A percentile compares a stretch with the other conserved stretches of the same genome.
phyloP scores from a whole-genome alignment of 1,284 basidiomycete genomes.

The Irpex lacteus region DNA sequence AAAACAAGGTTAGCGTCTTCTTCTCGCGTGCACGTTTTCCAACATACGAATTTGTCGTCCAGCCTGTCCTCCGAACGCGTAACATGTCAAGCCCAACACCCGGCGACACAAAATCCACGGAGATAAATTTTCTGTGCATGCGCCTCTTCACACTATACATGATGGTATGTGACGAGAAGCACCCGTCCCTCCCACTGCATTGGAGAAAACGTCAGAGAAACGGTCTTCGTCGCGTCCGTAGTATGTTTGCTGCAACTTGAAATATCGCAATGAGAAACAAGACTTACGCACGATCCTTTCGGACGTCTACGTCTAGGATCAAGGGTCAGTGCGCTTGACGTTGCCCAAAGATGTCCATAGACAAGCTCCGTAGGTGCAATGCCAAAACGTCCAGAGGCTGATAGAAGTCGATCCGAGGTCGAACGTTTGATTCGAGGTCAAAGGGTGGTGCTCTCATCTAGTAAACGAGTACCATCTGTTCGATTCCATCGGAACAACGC shows the following conservation, averaged over 20 bases:
- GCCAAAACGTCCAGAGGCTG: background rate
- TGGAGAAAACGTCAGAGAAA: background rate
- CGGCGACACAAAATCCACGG: background rate
- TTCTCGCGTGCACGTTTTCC: no score
- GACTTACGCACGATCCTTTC: constrained; percentile 4
- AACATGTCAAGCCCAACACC: background rate
- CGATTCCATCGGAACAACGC: background rate
- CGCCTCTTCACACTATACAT: no score
- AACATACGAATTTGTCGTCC: background rate
- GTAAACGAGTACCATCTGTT: background rate
- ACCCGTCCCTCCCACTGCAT: background rate
- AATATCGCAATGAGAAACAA: background rate
- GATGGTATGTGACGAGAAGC: no score
- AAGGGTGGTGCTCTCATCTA: background rate
- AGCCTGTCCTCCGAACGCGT: background rate
- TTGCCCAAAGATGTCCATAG: background rate
- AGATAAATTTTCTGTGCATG: background rate
- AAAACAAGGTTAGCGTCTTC: no score
- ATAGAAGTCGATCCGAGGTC: background rate
- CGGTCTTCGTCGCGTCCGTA: background rate
- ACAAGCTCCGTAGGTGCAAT: background rate
- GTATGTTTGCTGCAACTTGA: background rate
- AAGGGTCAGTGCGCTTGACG: background rate
- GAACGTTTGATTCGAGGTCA: background rate
- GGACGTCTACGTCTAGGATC: background rate